Percentiles rank a stretch among this genome's conserved stretches.
Evolutionary conservation across 2,329 filamentous ascomycete genomes (phyloP).

Genomic region (Paecilomyces niveus): DNA sequence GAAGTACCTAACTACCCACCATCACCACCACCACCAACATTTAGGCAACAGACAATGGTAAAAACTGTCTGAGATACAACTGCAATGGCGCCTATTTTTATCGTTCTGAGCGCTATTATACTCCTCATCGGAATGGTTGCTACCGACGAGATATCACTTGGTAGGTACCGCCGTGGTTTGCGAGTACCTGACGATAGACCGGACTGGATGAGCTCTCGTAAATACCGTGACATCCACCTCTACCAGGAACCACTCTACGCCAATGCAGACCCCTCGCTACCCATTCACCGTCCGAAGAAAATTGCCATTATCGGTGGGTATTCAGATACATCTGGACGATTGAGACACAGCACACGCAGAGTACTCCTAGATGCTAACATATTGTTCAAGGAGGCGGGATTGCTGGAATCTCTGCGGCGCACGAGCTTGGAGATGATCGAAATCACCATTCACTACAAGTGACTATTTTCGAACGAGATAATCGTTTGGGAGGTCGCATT

Average conservation of each 20-base stretch:
- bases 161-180: neutral
- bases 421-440: neutral
- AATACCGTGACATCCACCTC: neutral
- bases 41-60: neutral
- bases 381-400: neutral
- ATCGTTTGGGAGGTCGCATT: neutral
- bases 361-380: neutral
- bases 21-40: neutral
- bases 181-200: slow-evolving; percentile 1
- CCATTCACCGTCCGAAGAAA: neutral
- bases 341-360: neutral
- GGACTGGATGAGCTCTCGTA: neutral
- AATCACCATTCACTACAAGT: neutral
- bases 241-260: neutral
- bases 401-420: neutral
- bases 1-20: too few relatives aligned
- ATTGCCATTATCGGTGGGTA: neutral
- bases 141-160: neutral
- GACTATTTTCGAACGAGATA: neutral
- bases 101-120: neutral
- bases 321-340: neutral
- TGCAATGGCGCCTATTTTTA: neutral
- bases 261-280: neutral
- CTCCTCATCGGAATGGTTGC: neutral
- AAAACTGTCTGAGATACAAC: neutral